Evolutionary conservation across 257 asterid species (phyloP), one percentile per base, ranked within the genome.

Genomic region (Solanum appendiculatum): DNA sequence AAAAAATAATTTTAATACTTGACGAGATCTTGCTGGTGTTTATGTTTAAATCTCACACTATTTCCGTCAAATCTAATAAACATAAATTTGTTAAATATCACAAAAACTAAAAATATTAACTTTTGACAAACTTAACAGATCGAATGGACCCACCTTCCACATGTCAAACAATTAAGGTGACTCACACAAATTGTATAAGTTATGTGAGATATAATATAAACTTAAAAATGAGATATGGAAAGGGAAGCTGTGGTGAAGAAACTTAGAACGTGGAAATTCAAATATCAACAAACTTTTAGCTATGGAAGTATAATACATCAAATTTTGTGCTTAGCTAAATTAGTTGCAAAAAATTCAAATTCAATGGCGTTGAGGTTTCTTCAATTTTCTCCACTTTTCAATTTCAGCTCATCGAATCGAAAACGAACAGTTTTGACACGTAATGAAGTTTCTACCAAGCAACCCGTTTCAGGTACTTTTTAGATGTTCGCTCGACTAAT

Each of bases 331-430:
- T 83, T 51, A 29, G 15, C n/a, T 7, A 1, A 15, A 83, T 83
- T 83, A 15, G 21, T 33, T 33, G 23, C n/a, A 83, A 20, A 63
- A 18, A n/a, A 23, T 40, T 40, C 42, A 39, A 1, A 75, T 9
- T 86, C 84, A 70, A 86, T 86, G 87, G 87, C 87, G 25, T 86
- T 86, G 58, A 60, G 63, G 39, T 56, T 70, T 56, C 44, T 3
- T 36, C 81, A 0, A 7, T 33, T 86, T 29, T 77, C 70, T 70
- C 87, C 82, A 0, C 5, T 70, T 51, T 48, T 40, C 46, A 86
- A 86, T 23, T 70, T 70, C 84, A 60, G 6, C 13, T 86, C 72
- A 15, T 9, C 29, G 2, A 60, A 77, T 34, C 70, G 83, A 60
- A 33, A 63, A 23, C 54, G 40, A 14, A 23, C 8, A 23, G 7